Evolutionary conservation across 164 flowering plant species (phyloP), one percentile per base, ranked within the genome.

Genomic region (Sedum album): DNA sequence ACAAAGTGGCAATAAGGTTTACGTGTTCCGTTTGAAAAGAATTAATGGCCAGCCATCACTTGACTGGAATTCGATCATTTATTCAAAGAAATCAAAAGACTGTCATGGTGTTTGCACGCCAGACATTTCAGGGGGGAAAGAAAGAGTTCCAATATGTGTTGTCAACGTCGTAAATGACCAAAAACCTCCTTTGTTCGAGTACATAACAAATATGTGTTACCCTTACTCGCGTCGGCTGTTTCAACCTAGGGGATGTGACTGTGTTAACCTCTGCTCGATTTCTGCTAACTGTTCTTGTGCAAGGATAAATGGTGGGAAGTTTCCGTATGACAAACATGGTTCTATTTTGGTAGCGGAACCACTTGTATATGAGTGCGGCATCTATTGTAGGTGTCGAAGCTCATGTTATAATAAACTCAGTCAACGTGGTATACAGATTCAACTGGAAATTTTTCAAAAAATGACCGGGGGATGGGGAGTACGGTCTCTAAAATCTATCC

Each of bases 321-420:
- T 93, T 49, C 98, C 98, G 14, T 93, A 75, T 69, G 91, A 89
- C 73, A 72, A 67, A 53, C 77, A 89, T 74, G 97, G 96, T 18
- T 85, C 91, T 17, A 85, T 93, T 62, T 93, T 91, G 48, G 86
- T 84, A 73, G 86, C 77, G 30, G 91, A 86, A 73, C 77, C 88
- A 49, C 77, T 93, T 20, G 90, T 91, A 10, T 88, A 81, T 73
- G 98, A 93, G 77, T 93, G 96, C 73, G 97, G 98, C 20, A 92
- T 92, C 53, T 71, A 74, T 11, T 93, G 98, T 78, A 83, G 78
- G 75, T 93, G 98, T 72, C 88, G 92, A 35, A 83, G 87, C 46
- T 80, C 95, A 69, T 93, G 98, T 73, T 74, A 78, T 62, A 88
- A 88, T 71, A 78, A 97, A 75, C 96, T 88, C 23, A 87, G 81